These are phyloP conservation scores for Wickerhamiella lipophila DNA, from an alignment of 805 yeast species.

Conservation along the genomic window DNA sequence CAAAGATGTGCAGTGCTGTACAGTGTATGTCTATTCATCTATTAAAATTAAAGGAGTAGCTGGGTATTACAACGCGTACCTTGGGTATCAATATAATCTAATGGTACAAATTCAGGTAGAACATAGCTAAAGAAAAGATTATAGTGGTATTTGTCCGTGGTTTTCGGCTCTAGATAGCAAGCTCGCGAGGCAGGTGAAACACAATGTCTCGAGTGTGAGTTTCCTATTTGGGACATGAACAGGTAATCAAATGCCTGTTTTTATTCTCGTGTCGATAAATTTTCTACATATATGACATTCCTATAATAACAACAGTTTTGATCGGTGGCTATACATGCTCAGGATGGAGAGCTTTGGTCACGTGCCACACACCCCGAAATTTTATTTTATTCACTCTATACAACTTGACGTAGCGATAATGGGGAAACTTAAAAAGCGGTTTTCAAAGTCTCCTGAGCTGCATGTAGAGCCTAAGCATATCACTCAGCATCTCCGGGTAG, in stretches of 20 bases:
- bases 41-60: background rate
- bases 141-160: too few species aligned
- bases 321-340: too few species aligned
- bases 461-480: conserved; percentile 8
- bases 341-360: background rate
- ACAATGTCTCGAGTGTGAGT: background rate
- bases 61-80: background rate
- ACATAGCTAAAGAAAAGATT: too few species aligned
- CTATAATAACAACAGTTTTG: too few species aligned
- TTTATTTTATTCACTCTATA: background rate
- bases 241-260: too few species aligned
- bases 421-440: conserved; percentile 4
- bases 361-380: conserved; percentile 3
- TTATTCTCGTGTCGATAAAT: too few species aligned
- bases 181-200: background rate
- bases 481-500: conserved; percentile 15
- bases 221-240: background rate
- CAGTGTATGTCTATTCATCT: background rate
- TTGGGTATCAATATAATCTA: too few species aligned
- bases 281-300: too few species aligned
- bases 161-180: too few species aligned
- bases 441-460: conserved; percentile 1
- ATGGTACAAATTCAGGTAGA: too few species aligned
- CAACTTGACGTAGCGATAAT: background rate
- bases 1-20: background rate